These are phyloP conservation scores for Penicillium bovifimosum DNA, from an alignment of 495 filamentous ascomycete genomes.

Conservation along the genomic window DNA sequence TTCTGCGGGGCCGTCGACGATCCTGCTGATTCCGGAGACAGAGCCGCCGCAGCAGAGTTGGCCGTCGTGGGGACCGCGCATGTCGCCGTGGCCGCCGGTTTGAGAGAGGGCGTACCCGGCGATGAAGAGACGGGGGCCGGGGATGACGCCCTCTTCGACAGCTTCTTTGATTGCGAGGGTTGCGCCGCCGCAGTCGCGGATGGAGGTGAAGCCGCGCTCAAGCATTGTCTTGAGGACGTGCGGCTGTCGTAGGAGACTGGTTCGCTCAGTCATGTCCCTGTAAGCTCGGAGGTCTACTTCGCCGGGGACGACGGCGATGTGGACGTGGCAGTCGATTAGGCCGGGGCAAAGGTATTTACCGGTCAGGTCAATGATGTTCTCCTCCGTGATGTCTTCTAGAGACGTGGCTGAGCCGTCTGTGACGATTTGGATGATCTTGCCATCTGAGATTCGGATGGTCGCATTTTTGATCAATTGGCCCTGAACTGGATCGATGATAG, in stretches of 20 bases:
- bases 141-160: slow-evolving; percentile 40
- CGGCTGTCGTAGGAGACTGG: slow-evolving; percentile 13
- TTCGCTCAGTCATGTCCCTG: slow-evolving; percentile 17
- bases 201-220: slow-evolving; percentile 47
- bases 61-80: slow-evolving; percentile 26
- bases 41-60: slow-evolving; percentile 38
- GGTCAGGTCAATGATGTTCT: slow-evolving; percentile 30
- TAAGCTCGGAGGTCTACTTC: slow-evolving; percentile 21
- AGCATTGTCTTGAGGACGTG: slow-evolving; percentile 37
- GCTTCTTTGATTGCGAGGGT: slow-evolving; percentile 44
- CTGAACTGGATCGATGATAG: slow-evolving; percentile 26
- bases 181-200: slow-evolving; percentile 50
- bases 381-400: neutral
- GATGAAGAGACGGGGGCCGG: slow-evolving; percentile 44
- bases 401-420: neutral
- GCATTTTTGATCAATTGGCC: slow-evolving; percentile 21
- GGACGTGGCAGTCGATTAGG: slow-evolving; percentile 56
- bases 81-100: slow-evolving; percentile 51
- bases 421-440: slow-evolving; percentile 19
- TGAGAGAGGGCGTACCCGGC: slow-evolving; percentile 40
- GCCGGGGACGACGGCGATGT: slow-evolving; percentile 45
- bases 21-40: slow-evolving; percentile 24
- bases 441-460: slow-evolving; percentile 21
- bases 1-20: slow-evolving; percentile 46
- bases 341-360: slow-evolving; percentile 49